Evolutionary conservation across 73 alveolate species (phyloP), one percentile per base, ranked within the genome.

Genomic region (Paraurostyla sp.): DNA sequence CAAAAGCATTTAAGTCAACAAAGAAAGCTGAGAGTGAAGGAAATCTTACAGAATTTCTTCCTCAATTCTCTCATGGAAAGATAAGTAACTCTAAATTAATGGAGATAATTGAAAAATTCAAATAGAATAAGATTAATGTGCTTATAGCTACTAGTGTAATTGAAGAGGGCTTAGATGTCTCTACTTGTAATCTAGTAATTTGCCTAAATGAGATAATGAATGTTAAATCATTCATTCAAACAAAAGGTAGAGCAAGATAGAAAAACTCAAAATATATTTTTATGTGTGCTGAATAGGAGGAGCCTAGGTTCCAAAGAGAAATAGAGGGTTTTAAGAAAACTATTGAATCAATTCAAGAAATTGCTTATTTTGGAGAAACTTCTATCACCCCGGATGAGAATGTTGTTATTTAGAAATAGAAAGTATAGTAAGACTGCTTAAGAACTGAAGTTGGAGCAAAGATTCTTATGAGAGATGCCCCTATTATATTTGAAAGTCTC

Each of bases 141-240:
- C 90, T 94, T 29, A 89, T 94, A 29, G 98, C 96, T 48, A 94
- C 98, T 35, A 80, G 85, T 87, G 96, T 92, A 4, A 75, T 94
- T 33, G 98, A 94, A 81, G 98, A 94, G 73, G 98, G 98, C 0
- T 51, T 94, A 4, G 98, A 94, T 94, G 84, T 94, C 45, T 91
- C 94, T 49, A 76, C 82, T 40, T 94, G 98, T 52, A 94, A 91
- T 58, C 38, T 86, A 49, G 90, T 94, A 32, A 45, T 94, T 46
- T 85, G 92, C 46, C 89, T 73, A 65, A 83, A 86, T 76, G 96
- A 94, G 68, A 58, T 94, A 22, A 49, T 82, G 1, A 94, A 71
- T 57, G 88, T 91, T 23, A 94, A 94, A 71, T 59, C 83, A 63
- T 94, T 84, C 83, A 84, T 92, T 46, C 91, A 94, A 69, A 94